phyloP scores from a whole-genome alignment of 106 monocot genomes.

The Allium fistulosum region DNA sequence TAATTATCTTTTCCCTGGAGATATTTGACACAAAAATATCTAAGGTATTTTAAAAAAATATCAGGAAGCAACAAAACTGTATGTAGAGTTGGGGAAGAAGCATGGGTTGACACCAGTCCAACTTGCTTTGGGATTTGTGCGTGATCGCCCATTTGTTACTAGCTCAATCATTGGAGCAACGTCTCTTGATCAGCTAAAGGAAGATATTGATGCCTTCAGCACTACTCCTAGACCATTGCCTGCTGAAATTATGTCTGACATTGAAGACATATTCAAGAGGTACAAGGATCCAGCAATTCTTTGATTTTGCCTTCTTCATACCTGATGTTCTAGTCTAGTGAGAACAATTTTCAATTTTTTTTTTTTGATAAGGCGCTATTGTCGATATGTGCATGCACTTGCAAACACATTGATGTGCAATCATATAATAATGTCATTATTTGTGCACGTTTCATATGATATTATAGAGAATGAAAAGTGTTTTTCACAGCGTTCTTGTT shows the following conservation, averaged over 20 bases:
- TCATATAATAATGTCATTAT: too few relatives aligned
- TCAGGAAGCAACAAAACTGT: constrained; percentile 71
- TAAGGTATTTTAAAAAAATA: background rate
- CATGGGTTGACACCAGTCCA: constrained; percentile 78
- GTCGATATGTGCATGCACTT: too few relatives aligned
- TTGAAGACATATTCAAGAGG: constrained; percentile 66
- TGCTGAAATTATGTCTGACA: constrained; percentile 45
- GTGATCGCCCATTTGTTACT: constrained; percentile 63
- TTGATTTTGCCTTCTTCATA: constrained; percentile 4
- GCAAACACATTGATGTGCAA: too few relatives aligned
- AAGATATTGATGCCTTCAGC: constrained; percentile 75
- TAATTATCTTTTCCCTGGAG: too few relatives aligned
- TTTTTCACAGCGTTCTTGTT: too few relatives aligned
- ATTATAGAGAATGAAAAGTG: too few relatives aligned
- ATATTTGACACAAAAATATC: too few relatives aligned
- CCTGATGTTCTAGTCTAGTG: too few relatives aligned
- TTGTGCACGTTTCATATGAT: too few relatives aligned
- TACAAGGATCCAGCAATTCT: constrained; percentile 72
- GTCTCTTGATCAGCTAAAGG: constrained; percentile 76
- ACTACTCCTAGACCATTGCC: constrained; percentile 54
- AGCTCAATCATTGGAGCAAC: constrained; percentile 91
- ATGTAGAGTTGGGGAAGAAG: constrained; percentile 56
- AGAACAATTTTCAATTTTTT: too few relatives aligned
- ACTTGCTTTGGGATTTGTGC: constrained; percentile 82
- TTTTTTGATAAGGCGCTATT: too few relatives aligned